Base-by-base conservation (phyloP, 2,329 filamentous ascomycete species). In the Lecanoromycetidae sp. region DNA sequence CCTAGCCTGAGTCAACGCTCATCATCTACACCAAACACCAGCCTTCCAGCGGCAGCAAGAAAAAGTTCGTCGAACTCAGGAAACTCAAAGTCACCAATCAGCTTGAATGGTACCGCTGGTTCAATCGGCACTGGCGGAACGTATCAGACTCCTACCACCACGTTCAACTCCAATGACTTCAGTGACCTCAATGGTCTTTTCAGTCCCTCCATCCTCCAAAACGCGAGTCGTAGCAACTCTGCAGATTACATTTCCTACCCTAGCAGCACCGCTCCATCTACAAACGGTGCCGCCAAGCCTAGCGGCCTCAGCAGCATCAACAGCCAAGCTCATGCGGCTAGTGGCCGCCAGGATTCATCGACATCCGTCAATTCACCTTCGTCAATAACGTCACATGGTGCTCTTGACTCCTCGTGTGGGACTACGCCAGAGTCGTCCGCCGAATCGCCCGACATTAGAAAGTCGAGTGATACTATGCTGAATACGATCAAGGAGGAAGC, bases 151-250 rank as follows among this genome's bases (percentile, higher is more conserved):
- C 22, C 25, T n/a, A n/a, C n/a, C n/a, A n/a, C n/a, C n/a, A n/a
- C n/a, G n/a, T n/a, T n/a, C n/a, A n/a, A n/a, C 13, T 9, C 36
- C 3, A 41, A 41, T 32, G 41, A 36, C 23, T 46, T 50, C 25
- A 53, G 59, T 35, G 77, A 74, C 53, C 70, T 77, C 43, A 71
- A 71, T 9, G 71, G 70, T 35, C 63, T 80, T 6, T 83, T 82
- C 60, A 79, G 72, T 44, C 77, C 79, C 3, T 69, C 69, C 6
- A 61, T 74, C 19, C 60, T 74, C 17, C 66, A 71, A 51, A 68
- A 62, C 37, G 68, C 67, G 51, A 66, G 63, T 27, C 64, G 65
- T 54, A 65, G 59, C 35, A 62, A 64, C 42, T 57, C 60, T 35
- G 59, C 60, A 53, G 65, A 66, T 32, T 67, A 65, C 45, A 63